These are phyloP conservation scores for Butyriboletus loyo DNA, from an alignment of 768 basidiomycete species.

Conservation along the genomic window DNA sequence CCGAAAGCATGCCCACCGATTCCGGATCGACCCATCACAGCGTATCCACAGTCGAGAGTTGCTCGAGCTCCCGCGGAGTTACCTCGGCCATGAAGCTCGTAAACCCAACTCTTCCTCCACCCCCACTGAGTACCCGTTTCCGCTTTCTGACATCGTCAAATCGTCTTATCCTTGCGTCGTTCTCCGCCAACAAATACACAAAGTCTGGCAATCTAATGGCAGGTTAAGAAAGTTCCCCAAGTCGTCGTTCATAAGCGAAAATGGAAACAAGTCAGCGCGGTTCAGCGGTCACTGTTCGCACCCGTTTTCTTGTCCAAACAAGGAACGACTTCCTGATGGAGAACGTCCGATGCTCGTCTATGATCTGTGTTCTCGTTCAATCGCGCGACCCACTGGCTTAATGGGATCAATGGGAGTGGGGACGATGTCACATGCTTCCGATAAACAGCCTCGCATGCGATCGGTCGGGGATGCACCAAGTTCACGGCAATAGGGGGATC, in stretches of 20 bases:
- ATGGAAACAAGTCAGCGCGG: neutral
- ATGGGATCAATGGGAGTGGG: constrained; percentile 31
- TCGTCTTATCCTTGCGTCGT: constrained; percentile 16
- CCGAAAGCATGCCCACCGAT: constrained; percentile 22
- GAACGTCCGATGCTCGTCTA: constrained; percentile 27
- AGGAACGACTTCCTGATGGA: constrained; percentile 11
- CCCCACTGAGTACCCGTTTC: too few relatives aligned
- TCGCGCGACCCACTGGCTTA: constrained; percentile 34
- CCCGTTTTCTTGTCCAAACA: neutral
- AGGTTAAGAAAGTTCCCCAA: constrained; percentile 17
- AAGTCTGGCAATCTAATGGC: constrained; percentile 32
- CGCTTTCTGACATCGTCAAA: neutral
- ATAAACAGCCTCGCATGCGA: constrained; percentile 20
- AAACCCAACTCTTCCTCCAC: constrained; percentile 2
- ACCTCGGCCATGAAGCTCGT: constrained; percentile 27
- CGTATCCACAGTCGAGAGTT: constrained; percentile 27
- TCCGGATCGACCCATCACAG: constrained; percentile 38
- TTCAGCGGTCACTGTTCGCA: constrained; percentile 34
- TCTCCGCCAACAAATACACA: constrained; percentile 20
- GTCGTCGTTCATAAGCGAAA: neutral
- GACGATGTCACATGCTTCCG: constrained; percentile 7
- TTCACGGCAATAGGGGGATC: constrained; percentile 24
- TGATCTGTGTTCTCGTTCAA: constrained; percentile 10
- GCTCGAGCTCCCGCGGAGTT: constrained; percentile 24
- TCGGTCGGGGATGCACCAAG: constrained; percentile 34